These are phyloP conservation scores for Trichoderma citrinoviride DNA, from an alignment of 2,329 filamentous ascomycete species.

Conservation along the genomic window DNA sequence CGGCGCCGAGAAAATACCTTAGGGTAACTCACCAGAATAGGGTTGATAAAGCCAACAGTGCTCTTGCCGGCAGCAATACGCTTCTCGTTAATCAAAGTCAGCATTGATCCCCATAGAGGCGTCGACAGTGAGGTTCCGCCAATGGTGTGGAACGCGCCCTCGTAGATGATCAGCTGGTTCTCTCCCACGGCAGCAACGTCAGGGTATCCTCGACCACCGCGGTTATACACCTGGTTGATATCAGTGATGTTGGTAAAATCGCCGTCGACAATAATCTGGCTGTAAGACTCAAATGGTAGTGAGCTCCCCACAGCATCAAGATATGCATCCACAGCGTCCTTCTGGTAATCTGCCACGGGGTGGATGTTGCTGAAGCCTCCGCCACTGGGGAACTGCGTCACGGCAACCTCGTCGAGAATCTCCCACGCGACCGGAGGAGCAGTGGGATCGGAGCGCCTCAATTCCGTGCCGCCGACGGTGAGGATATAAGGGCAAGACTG, in stretches of 20 bases:
- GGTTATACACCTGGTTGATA: constrained; percentile 45
- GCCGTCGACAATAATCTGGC: constrained; percentile 36
- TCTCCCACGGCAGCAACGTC: constrained; percentile 46
- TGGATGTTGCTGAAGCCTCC: constrained; percentile 9
- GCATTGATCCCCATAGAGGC: constrained; percentile 32
- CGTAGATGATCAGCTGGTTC: constrained; percentile 42
- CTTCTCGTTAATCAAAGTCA: constrained; percentile 31
- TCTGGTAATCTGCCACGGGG: not conserved
- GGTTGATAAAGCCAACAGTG: constrained; percentile 4
- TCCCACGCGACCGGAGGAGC: not conserved
- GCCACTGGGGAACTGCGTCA: not conserved
- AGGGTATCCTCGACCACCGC: constrained; percentile 42
- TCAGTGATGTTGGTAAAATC: constrained; percentile 31
- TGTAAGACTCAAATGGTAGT: not conserved
- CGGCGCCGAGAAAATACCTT: too few species aligned
- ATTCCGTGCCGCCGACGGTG: constrained; percentile 49
- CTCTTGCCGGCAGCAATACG: constrained; percentile 27
- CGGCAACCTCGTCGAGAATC: constrained; percentile 1
- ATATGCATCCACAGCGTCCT: not conserved
- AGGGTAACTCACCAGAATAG: not conserved
- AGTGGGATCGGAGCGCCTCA: constrained; percentile 26
- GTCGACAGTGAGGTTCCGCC: constrained; percentile 47
- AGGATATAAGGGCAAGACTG: constrained; percentile 48
- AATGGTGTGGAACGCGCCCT: constrained; percentile 43
- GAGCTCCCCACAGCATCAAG: constrained; percentile 32